A percentile compares a stretch with the other conserved stretches of the same genome.
phyloP scores from a whole-genome alignment of 2,329 filamentous ascomycete species.

The Pleomassaria siparia region DNA sequence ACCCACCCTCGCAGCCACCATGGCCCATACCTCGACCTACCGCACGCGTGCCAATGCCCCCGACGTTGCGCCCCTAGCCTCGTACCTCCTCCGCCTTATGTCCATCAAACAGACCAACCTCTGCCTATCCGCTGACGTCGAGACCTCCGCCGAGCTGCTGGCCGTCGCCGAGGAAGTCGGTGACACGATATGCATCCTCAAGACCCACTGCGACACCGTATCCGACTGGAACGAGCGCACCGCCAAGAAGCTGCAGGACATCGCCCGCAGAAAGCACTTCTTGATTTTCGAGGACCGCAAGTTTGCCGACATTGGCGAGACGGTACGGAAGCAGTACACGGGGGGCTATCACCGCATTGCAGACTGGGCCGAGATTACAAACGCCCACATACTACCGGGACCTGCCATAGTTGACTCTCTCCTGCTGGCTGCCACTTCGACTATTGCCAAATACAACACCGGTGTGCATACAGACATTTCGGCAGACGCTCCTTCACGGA shows the following conservation, averaged over 20 bases:
- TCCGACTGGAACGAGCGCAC: constrained; percentile 62
- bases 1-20: not conserved
- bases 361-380: constrained; percentile 55
- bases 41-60: constrained; percentile 48
- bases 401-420: constrained; percentile 55
- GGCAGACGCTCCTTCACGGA: constrained; percentile 32
- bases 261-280: constrained; percentile 53
- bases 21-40: constrained; percentile 29
- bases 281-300: constrained; percentile 59
- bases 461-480: constrained; percentile 55
- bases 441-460: constrained; percentile 53
- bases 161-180: constrained; percentile 60
- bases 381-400: constrained; percentile 56
- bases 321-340: constrained; percentile 58
- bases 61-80: constrained; percentile 48
- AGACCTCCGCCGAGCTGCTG: constrained; percentile 57
- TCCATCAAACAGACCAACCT: constrained; percentile 55
- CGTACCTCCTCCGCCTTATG: constrained; percentile 53
- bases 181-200: constrained; percentile 62
- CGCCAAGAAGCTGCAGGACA: constrained; percentile 50
- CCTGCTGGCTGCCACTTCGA: constrained; percentile 49
- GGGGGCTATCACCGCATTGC: constrained; percentile 54
- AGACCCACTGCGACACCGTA: constrained; percentile 64
- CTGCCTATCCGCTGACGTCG: constrained; percentile 60
- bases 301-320: constrained; percentile 59